These are phyloP conservation scores for Ogataea nakhonphanomensis DNA, from an alignment of 805 yeast species.

Conservation along the genomic window DNA sequence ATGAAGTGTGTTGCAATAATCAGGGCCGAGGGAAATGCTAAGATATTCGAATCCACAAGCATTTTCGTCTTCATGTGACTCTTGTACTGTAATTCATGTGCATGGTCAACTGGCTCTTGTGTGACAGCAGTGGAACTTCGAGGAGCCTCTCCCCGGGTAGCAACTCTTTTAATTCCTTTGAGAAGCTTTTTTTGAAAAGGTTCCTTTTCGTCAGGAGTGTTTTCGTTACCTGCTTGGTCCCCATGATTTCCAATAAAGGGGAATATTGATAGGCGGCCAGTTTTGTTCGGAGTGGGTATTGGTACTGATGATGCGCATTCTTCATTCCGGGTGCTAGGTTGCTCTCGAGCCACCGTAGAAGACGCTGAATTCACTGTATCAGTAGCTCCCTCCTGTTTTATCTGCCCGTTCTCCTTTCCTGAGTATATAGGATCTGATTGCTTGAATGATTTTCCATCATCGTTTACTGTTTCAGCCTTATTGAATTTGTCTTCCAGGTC, in stretches of 20 bases:
- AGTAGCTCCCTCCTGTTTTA: too few species aligned
- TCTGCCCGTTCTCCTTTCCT: slow-evolving; percentile 6
- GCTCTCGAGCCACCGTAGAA: neutral
- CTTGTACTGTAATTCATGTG: slow-evolving; percentile 23
- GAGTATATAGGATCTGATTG: neutral
- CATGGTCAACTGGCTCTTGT: slow-evolving; percentile 13
- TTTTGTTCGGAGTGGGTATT: slow-evolving; percentile 6
- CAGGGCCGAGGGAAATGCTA: slow-evolving; percentile 73
- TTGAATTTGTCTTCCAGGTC: neutral
- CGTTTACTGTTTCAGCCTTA: neutral
- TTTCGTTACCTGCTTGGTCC: neutral
- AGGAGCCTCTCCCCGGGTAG: slow-evolving; percentile 13
- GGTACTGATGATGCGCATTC: slow-evolving; percentile 2
- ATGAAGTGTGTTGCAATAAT: slow-evolving; percentile 71
- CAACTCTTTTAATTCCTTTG: slow-evolving; percentile 19
- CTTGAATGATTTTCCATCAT: neutral
- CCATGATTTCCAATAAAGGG: slow-evolving; percentile 13
- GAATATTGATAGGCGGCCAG: slow-evolving; percentile 15
- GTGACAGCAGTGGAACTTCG: slow-evolving; percentile 10
- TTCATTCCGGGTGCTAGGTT: neutral
- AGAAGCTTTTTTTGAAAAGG: slow-evolving; percentile 19
- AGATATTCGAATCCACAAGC: slow-evolving; percentile 48
- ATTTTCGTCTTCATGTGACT: slow-evolving; percentile 26
- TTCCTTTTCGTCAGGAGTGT: slow-evolving; percentile 14
- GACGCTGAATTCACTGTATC: too few species aligned